phyloP scores from a whole-genome alignment of 2,329 filamentous ascomycete genomes.

The Penicillium oxalicum region DNA sequence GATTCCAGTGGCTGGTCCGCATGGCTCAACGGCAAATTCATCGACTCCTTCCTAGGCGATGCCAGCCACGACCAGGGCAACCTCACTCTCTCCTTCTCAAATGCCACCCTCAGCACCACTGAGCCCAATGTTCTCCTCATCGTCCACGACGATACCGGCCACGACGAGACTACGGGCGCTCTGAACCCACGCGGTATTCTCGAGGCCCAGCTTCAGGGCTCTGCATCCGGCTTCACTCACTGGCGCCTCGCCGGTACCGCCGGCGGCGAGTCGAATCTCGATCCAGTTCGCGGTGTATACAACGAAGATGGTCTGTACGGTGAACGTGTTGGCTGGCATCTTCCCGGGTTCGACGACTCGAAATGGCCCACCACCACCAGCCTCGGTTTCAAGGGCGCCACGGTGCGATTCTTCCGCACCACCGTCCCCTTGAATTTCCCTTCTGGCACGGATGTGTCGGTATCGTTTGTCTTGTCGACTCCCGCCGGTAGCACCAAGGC shows the following conservation, averaged over 20 bases:
- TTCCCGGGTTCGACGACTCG: conserved; percentile 50
- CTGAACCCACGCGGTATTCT: conserved; percentile 28
- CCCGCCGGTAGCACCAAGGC: conserved; percentile 33
- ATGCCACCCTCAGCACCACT: conserved; percentile 44
- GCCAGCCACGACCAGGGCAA: conserved; percentile 18
- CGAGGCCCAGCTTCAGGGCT: conserved; percentile 47
- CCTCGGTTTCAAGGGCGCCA: conserved; percentile 44
- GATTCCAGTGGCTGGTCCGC: conserved; percentile 47
- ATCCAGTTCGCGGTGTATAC: conserved; percentile 50
- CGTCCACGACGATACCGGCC: conserved; percentile 50
- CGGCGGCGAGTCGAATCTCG: conserved; percentile 48
- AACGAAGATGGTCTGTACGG: conserved; percentile 56
- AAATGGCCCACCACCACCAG: conserved; percentile 37
- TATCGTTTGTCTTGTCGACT: conserved; percentile 51
- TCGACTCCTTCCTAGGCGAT: conserved; percentile 51
- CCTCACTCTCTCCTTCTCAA: conserved; percentile 46
- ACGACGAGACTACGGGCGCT: conserved; percentile 26
- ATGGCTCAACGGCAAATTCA: conserved; percentile 52
- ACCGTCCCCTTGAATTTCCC: conserved; percentile 48
- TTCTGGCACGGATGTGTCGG: conserved; percentile 48
- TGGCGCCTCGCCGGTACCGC: conserved; percentile 57
- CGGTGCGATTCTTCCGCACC: conserved; percentile 53
- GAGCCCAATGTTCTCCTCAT: conserved; percentile 54
- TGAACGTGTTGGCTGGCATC: conserved; percentile 54
- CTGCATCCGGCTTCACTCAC: conserved; percentile 44